Base-by-base conservation (phyloP, 1,139 yeast species). In the Saccharomycopsis crataegensis region DNA sequence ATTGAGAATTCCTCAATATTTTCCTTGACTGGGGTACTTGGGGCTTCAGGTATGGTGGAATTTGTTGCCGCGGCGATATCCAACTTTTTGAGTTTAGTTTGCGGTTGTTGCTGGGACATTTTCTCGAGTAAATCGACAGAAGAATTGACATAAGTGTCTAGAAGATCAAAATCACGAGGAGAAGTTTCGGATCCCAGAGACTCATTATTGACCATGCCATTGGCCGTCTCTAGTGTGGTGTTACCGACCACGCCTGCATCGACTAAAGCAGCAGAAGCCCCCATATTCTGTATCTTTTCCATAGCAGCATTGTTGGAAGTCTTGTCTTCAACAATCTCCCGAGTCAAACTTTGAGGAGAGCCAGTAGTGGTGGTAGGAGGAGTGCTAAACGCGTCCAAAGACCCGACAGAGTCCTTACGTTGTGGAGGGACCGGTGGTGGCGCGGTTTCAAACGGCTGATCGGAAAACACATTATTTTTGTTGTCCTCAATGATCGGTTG, bases 141-240 rank as follows among this genome's bases (percentile, higher is more conserved):
- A 12, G 54, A 53, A 33, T 56, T 56, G 28, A 56, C 58, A 46
- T 56, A 56, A 32, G 55, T 54, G 33, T 56, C 58, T 8, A 56
- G 33, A 33, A 56, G 51, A 38, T 56, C 58, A 34, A 45, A 44
- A 8, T 51, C 56, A 33, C 43, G 17, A 12, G 41, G 41, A n/a
- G 28, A 22, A 22, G 28, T 22, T 2, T 22, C 28, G 28, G 28
- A 22, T 22, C 4, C 28, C 28, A 22, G 28, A 22, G 28, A 22
- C 28, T 4, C 28, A 22, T 14, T 37, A 4, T 37, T 37, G 41
- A 3, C 41, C 41, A n/a, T 37, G 41, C 14, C 41, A 12, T 37
- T 14, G 16, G n/a, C 41, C 3, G n/a, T 14, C 4, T 37, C 41
- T 37, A 3, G 16, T n/a, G n/a, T n/a, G 4, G n/a, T 14, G n/a